phyloP scores from a whole-genome alignment of 2,329 filamentous ascomycete genomes.

The Clarireedia monteithiana region DNA sequence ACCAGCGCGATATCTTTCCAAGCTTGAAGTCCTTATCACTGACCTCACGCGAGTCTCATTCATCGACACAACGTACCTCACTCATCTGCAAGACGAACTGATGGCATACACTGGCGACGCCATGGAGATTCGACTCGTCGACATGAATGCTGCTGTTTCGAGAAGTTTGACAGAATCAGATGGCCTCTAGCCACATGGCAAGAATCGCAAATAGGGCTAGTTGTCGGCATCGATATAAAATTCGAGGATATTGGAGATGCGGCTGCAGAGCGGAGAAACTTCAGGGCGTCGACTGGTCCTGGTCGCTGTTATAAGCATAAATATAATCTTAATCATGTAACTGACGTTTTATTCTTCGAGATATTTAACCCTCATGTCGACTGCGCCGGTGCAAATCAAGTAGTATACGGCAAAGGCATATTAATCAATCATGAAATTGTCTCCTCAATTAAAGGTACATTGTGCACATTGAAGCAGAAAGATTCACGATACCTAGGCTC shows the following conservation, averaged over 20 bases:
- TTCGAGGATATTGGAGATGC: slow-evolving; percentile 5
- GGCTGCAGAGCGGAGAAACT: neutral
- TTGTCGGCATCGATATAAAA: neutral
- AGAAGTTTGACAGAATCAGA: slow-evolving; percentile 10
- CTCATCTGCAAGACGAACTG: slow-evolving; percentile 10
- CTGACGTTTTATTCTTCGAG: too few species aligned
- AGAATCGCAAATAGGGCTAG: slow-evolving; percentile 6
- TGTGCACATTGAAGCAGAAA: neutral
- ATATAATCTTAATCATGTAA: too few species aligned
- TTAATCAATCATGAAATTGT: too few species aligned
- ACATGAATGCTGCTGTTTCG: slow-evolving; percentile 11
- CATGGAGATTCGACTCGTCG: slow-evolving; percentile 19
- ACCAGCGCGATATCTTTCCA: slow-evolving; percentile 8
- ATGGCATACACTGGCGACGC: slow-evolving; percentile 11
- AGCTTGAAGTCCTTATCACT: slow-evolving; percentile 13
- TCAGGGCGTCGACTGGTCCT: neutral
- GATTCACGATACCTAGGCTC: too few species aligned
- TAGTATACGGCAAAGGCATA: too few species aligned
- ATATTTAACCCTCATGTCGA: too few species aligned
- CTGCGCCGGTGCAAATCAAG: too few species aligned
- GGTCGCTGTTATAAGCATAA: too few species aligned
- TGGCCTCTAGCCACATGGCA: neutral
- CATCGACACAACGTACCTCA: slow-evolving; percentile 15
- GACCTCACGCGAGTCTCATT: slow-evolving; percentile 15
- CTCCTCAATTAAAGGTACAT: too few species aligned